Conservation (phyloP, 164 flowering plant species). For the Stephania yunnanensis region DNA sequence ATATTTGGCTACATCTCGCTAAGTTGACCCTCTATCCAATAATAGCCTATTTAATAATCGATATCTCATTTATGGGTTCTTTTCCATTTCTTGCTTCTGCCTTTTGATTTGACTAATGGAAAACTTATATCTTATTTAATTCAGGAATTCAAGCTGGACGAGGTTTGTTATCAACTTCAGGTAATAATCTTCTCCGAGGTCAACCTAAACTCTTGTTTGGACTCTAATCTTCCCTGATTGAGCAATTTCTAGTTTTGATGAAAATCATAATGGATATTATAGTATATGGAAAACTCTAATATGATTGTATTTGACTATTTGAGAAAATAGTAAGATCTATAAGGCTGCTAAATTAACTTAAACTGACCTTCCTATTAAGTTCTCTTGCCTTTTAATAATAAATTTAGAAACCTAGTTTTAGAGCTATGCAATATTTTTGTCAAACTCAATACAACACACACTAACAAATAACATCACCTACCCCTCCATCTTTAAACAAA, state of each 20-base stretch:
- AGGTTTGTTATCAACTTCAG: constrained; percentile 61
- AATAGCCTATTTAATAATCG: not conserved
- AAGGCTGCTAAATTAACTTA: no score
- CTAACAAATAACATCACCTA: no score
- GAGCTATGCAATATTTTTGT: no score
- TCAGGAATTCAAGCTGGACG: constrained; percentile 70
- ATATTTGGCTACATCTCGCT: not conserved
- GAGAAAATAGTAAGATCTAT: not conserved
- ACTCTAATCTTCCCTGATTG: not conserved
- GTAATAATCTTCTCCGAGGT: constrained; percentile 24
- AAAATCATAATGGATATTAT: not conserved
- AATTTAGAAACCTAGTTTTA: no score
- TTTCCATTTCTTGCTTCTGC: not conserved
- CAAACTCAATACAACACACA: no score
- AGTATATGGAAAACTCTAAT: not conserved
- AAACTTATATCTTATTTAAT: constrained; percentile 14
- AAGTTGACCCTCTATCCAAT: not conserved
- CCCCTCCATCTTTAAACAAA: no score
- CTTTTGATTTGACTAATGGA: not conserved
- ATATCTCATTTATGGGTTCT: not conserved
- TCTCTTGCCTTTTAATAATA: no score
- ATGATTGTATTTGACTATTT: not conserved
- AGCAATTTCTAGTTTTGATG: not conserved
- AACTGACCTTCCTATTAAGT: no score
- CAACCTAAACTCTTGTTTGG: not conserved